Evolutionary conservation across 257 asterid genomes (phyloP), one percentile per base, ranked within the genome.

Genomic region (Solanum virginianum): DNA sequence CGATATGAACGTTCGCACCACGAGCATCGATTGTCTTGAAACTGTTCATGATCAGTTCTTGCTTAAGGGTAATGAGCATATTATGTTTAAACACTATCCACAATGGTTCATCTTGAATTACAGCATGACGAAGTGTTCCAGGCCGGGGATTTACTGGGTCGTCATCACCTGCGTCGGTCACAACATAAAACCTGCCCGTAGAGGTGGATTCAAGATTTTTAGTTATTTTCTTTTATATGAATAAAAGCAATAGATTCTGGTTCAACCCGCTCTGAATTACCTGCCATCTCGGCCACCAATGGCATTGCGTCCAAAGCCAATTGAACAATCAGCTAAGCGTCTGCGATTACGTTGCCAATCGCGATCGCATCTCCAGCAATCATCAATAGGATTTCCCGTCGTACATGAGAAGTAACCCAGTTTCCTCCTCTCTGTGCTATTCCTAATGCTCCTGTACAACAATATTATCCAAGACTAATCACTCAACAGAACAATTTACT

Each of bases 11-110:
- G 17, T 92, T 90, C 74, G 85, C 89, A 15, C 99, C 99, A 2
- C 99, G 97, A 8, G 88, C 99, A 69, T 95, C 99, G 36, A 95
- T 94, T 20, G 99, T 95, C 89, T 94, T 95, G 90, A 94, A 93
- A 89, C 98, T 92, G 90, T 94, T 93, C 97, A 95, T 91, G 86
- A 95, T 90, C 8, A 96, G 91, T 86, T 96, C 99, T 68, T 93
- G 96, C 88, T 93, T 93, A 10, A 94, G 88, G 8, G 91, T 92
- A 71, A 94, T 94, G 80, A 90, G 92, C 99, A 96, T 96, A 86
- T 93, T 94, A 8, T 96, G 87, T 62, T 92, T 88, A 91, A 95
- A 95, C 85, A 92, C 91, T 55, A 95, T 94, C 99, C 99, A 96
- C 0, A 94, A 85, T 0, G 99, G 99, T 11, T 85, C 90, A 71